Base-by-base conservation (phyloP, 1,139 yeast species). In the Kodamaea anthophila region DNA sequence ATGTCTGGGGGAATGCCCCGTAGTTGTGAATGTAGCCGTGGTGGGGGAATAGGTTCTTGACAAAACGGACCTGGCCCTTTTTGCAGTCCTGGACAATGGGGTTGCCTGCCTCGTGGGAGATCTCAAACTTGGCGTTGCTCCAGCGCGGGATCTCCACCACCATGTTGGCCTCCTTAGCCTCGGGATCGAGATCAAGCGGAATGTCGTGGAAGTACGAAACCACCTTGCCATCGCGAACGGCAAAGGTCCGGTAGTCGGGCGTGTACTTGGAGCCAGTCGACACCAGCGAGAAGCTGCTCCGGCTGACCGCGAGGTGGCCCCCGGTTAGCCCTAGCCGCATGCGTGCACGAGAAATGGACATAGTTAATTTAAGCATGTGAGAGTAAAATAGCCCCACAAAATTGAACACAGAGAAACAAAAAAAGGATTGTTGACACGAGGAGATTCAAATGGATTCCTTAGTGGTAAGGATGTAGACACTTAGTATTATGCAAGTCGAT, bases 1-100 rank as follows among this genome's bases (percentile, higher is more conserved):
- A 86, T 18, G 96, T 86, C 60, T 85, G 95, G 32, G 96, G 94
- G 65, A 86, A 76, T 18, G 95, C 94, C 48, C 96, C 96, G 52
- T 86, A 86, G 66, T 85, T 86, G 64, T 83, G 94, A 43, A 88
- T 74, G 62, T 85, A 85, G 37, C 96, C 96, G 49, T 83, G 86
- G 59, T 76, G 82, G 23, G 96, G 96, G 74, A 84, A 86, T 48
- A 86, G 72, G 65, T 86, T 86, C 60, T 85, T 71, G 24, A 86
- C 94, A 44, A 77, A 86, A 56, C 96, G 71, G 38, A 83, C 77
- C 52, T 79, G 69, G 33, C 88, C 94, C 58, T 84, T 82, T 65
- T 85, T 86, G 43, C 78, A 70, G 55, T 86, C 95, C 61, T 86
- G 96, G 33, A 77, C 70, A 39, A 86, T 85, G 39, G 96, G 95